phyloP scores from a whole-genome alignment of 1,284 basidiomycete species.

The Inonotus hispidus region DNA sequence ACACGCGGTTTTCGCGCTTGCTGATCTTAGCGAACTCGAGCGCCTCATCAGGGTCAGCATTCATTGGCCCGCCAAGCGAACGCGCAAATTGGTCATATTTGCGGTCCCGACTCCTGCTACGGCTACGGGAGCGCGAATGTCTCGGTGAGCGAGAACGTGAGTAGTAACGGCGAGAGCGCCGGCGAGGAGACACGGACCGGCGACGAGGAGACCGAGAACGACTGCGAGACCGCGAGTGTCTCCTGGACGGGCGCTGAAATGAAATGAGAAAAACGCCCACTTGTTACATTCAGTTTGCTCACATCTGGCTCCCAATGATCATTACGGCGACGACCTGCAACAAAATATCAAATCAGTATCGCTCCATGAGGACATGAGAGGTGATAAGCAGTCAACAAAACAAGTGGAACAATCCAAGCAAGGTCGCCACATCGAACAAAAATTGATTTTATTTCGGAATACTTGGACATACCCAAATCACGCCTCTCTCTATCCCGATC shows the following conservation, averaged over 20 bases:
- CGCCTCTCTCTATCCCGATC: slow-evolving; percentile 41
- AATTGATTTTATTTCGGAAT: slow-evolving; percentile 1
- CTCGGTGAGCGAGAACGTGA: slow-evolving; percentile 43
- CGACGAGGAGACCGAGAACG: slow-evolving; percentile 51
- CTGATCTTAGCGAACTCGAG: slow-evolving; percentile 87
- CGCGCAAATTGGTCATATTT: slow-evolving; percentile 65
- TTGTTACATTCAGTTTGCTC: slow-evolving; percentile 34
- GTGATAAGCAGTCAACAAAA: not conserved
- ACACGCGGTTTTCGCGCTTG: slow-evolving; percentile 97
- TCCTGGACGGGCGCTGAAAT: slow-evolving; percentile 41
- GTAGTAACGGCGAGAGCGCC: slow-evolving; percentile 49
- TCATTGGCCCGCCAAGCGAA: slow-evolving; percentile 86
- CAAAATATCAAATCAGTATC: not conserved
- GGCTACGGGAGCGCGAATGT: slow-evolving; percentile 49
- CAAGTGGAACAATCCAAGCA: not conserved
- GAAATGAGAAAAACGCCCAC: slow-evolving; percentile 9
- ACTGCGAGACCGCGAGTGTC: slow-evolving; percentile 50
- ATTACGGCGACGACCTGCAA: slow-evolving; percentile 35
- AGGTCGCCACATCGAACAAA: slow-evolving; percentile 6
- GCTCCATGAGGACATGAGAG: not conserved
- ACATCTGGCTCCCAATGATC: slow-evolving; percentile 77
- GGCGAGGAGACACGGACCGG: slow-evolving; percentile 60
- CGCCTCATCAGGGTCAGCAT: slow-evolving; percentile 84
- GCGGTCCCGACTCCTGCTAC: slow-evolving; percentile 58
- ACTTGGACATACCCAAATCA: slow-evolving; percentile 50